phyloP scores from a whole-genome alignment of 2,329 filamentous ascomycete species.

The Didymella exigua region DNA sequence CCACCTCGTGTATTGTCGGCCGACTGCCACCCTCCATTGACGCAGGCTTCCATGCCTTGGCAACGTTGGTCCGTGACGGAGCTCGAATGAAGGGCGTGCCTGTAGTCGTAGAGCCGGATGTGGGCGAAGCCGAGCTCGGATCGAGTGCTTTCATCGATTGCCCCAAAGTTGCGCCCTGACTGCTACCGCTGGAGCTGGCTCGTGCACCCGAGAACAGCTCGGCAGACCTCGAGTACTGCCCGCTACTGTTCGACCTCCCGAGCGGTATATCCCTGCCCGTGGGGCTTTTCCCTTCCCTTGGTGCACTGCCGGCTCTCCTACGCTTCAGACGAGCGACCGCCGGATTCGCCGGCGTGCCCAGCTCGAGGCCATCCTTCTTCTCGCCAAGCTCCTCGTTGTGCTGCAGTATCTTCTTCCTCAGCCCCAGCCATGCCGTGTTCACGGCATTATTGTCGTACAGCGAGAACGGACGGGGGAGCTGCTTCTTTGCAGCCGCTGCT shows the following conservation, averaged over 20 bases:
- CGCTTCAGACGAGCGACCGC: conserved; percentile 43
- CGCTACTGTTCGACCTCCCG: conserved; percentile 26
- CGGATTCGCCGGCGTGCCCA: conserved; percentile 39
- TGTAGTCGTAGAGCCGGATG: conserved; percentile 46
- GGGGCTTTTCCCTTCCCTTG: conserved; percentile 28
- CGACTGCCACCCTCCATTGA: conserved; percentile 35
- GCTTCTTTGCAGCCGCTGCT: conserved; percentile 55
- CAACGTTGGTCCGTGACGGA: conserved; percentile 50
- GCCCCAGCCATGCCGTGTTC: conserved; percentile 75
- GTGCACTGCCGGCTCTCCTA: conserved; percentile 38
- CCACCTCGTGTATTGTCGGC: conserved; percentile 48
- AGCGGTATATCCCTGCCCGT: conserved; percentile 40
- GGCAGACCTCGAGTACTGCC: conserved; percentile 37
- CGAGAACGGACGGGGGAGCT: conserved; percentile 77
- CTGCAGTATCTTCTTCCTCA: conserved; percentile 59
- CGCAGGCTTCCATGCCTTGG: conserved; percentile 30
- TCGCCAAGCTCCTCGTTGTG: conserved; percentile 49
- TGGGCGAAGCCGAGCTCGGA: conserved; percentile 35
- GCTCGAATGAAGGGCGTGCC: conserved; percentile 59
- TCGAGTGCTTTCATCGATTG: conserved; percentile 42
- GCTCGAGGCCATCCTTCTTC: conserved; percentile 30
- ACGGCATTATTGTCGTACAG: conserved; percentile 78
- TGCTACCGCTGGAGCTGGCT: conserved; percentile 34
- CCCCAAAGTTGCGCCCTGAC: conserved; percentile 23
- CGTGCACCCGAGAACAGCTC: conserved; percentile 33